These are phyloP conservation scores for Aspergillus hancockii DNA, from an alignment of 495 filamentous ascomycete species.

Conservation along the genomic window DNA sequence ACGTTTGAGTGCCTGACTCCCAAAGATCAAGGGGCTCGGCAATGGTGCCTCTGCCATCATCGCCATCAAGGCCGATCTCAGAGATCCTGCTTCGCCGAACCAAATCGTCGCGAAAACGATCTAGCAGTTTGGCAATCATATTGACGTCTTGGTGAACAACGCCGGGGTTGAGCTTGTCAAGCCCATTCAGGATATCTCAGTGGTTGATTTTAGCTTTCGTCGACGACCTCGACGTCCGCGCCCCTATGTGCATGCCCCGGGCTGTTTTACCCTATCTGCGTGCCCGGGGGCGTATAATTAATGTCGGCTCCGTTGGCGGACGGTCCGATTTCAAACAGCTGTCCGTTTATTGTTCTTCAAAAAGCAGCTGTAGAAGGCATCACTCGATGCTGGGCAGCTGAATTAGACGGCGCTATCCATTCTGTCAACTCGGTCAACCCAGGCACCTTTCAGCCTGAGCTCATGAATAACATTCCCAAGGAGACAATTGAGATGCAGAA, in stretches of 20 bases:
- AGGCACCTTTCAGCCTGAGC: constrained; percentile 42
- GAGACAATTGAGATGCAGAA: constrained; percentile 36
- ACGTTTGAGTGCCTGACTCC: background rate
- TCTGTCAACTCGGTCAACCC: constrained; percentile 47
- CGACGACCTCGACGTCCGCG: constrained; percentile 38
- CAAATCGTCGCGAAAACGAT: constrained; percentile 5
- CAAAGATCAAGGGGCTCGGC: constrained; percentile 1
- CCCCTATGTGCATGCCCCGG: constrained; percentile 39
- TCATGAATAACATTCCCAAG: constrained; percentile 36
- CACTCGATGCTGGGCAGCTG: constrained; percentile 42
- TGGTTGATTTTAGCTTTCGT: background rate
- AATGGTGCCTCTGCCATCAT: constrained; percentile 25
- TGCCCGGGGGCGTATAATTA: constrained; percentile 52
- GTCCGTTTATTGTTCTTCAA: constrained; percentile 42
- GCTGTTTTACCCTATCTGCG: constrained; percentile 48
- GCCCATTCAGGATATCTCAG: background rate
- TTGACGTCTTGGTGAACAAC: constrained; percentile 31
- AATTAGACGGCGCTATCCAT: constrained; percentile 40
- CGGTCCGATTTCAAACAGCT: constrained; percentile 38
- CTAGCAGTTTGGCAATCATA: constrained; percentile 27
- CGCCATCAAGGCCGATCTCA: constrained; percentile 36
- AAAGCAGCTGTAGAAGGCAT: constrained; percentile 49
- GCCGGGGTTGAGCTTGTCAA: constrained; percentile 16
- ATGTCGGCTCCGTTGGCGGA: constrained; percentile 51
- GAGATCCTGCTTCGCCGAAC: constrained; percentile 23